Conservation (phyloP, 2,329 filamentous ascomycete species). For the Parafenestella ontariensis region DNA sequence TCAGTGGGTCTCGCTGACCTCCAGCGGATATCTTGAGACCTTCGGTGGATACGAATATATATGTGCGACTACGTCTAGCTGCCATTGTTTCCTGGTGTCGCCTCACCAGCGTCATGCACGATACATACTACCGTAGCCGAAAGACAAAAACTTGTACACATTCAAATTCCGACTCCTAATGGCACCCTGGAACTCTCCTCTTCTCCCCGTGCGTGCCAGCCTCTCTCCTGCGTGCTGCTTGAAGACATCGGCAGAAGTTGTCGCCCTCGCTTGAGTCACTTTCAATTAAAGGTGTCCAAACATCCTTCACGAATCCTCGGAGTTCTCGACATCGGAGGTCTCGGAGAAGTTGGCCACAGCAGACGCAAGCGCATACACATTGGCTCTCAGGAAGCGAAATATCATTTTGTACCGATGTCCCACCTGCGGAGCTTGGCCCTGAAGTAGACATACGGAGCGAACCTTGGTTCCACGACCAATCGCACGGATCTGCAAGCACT, state of each 20-base stretch:
- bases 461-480: slow-evolving; percentile 11
- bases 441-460: slow-evolving; percentile 8
- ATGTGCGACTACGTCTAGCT: slow-evolving; percentile 7
- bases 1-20: neutral
- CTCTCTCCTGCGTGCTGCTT: neutral
- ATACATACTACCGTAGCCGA: no score
- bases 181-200: no score
- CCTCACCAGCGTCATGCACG: no score
- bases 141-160: no score
- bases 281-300: no score
- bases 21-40: neutral
- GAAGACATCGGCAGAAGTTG: no score
- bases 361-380: slow-evolving; percentile 2
- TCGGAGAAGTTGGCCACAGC: slow-evolving; percentile 1
- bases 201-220: neutral
- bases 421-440: slow-evolving; percentile 3
- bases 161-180: no score
- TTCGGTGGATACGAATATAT: neutral
- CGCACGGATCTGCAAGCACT: slow-evolving; percentile 7
- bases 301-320: no score
- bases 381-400: slow-evolving; percentile 1
- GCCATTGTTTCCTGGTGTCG: neutral
- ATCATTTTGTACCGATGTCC: neutral
- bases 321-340: neutral
- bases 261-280: no score